Evolutionary conservation across 2,329 filamentous ascomycete genomes (phyloP), one percentile per base, ranked within the genome.

Genomic region (Zasmidium citrigriseum): DNA sequence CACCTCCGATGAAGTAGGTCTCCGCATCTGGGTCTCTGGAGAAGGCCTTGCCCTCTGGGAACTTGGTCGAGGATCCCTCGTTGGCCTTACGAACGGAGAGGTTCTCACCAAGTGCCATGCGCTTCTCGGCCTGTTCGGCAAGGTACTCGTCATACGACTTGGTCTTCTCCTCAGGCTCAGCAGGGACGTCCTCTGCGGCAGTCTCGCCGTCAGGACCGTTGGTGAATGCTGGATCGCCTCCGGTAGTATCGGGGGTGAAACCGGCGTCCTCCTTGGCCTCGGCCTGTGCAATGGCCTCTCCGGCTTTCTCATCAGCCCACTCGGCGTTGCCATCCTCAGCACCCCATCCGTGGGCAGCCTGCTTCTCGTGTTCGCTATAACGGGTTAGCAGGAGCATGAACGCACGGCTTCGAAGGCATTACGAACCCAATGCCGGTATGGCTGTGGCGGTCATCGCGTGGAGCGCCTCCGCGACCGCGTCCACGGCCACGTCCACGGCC

Each of bases 61-160:
- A 96, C 85, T 97, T 95, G 86, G 95, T 93, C 83, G 91, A 91
- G 82, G 82, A 85, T 73, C 93, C 93, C 83, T 97, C 93, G 83
- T 98, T 97, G 78, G 93, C 82, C 82, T 92, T 87, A 81, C 95
- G 93, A 73, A 91, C 83, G 72, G 90, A 85, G 71, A 88, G 83
- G 68, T 80, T 77, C 69, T 84, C 85, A 65, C 82, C 77, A 69
- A 93, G 85, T 66, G 85, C 84, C 66, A 86, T 79, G 82, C 91
- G 93, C 86, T 93, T 93, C 77, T 86, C 84, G 59, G 85, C 85
- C 73, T 82, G 83, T 76, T 90, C 86, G 74, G 87, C 90, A 54
- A 96, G 86, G 83, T 96, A 99, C 68, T 95, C 90, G 72, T 85
- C 81, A 80, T 93, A 96, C 55, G 92, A 95, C 82, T 96, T 89